Evolutionary conservation across 306 rosid species (phyloP), one percentile per base, ranked within the genome.

Genomic region (Lathyrus sativus): DNA sequence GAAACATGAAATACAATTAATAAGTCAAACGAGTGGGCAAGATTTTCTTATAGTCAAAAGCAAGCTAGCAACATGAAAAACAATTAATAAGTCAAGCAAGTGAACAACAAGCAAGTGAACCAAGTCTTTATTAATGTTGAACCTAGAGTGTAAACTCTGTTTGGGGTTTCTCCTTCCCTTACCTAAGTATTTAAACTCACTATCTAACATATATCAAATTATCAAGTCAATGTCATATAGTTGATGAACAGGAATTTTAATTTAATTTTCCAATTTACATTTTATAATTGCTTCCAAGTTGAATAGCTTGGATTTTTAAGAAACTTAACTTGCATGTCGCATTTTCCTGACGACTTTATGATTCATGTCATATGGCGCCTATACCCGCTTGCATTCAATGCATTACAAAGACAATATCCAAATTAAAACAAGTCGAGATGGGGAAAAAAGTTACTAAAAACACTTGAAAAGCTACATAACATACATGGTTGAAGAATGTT

Each of bases 401-500:
- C 77, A 48, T 58, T 14, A 48, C 31, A 18, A 45, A 41, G 26
- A 66, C 45, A n/a, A 44, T 39, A 29, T 31, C 55, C 62, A 73
- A 33, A 53, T 3, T 33, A 18, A 63, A 63, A 54, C 67, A 62
- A 44, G 70, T 43, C 55, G 6, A 73, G 29, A 28, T 11, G 65
- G 38, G 6, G 2, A 42, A 45, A n/a, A 10, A 68, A 37, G 45
- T 61, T 68, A 65, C 28, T 24, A 54, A 43, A 67, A 70, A 15
- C 38, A 62, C 1, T 46, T 15, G 38, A 14, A 70, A 42, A 39
- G 17, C 18, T 33, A 24, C 19, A 64, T 62, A 15, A 37, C 9
- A 62, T 39, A 62, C n/a, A 49, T 26, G 55, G n/a, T 56, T 62
- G 18, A 5, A 28, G 45, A 46, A 55, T 70, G 62, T 70, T 62